Conservation (phyloP, 192 early-diverging fungal species). For the Backusella tarrabulga region DNA sequence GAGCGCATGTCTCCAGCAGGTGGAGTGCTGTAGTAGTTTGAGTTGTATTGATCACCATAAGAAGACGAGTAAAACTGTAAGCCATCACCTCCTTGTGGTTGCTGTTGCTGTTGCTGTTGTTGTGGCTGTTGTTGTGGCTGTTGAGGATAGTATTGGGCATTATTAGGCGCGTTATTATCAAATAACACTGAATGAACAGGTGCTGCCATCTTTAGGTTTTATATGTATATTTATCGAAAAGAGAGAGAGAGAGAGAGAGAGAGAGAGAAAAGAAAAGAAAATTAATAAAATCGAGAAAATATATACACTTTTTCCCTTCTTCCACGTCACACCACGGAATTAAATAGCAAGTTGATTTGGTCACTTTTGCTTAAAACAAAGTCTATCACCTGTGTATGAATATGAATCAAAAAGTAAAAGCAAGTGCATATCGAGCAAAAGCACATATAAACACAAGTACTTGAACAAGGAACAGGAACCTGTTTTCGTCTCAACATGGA, state of each 20-base stretch:
- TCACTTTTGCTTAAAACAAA: not conserved
- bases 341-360: not conserved
- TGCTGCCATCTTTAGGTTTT: slow-evolving; percentile 1
- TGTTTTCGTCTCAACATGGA: too few relatives aligned
- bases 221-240: not conserved
- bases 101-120: slow-evolving; percentile 8
- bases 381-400: not conserved
- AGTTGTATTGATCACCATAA: slow-evolving; percentile 47
- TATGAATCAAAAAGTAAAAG: too few relatives aligned
- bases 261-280: not conserved
- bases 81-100: slow-evolving; percentile 34
- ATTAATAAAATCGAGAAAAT: not conserved
- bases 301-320: not conserved
- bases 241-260: not conserved
- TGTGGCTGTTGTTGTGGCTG: not conserved
- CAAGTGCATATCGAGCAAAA: too few relatives aligned
- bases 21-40: slow-evolving; percentile 33
- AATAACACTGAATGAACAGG: slow-evolving; percentile 42
- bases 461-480: too few relatives aligned
- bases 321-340: not conserved
- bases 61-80: slow-evolving; percentile 55
- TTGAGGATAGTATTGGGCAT: slow-evolving; percentile 28
- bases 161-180: slow-evolving; percentile 23
- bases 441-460: too few relatives aligned
- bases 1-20: slow-evolving; percentile 31